A percentile compares a stretch with the other conserved stretches of the same genome.
phyloP scores from a whole-genome alignment of 352 stramenopile genomes.

The Lagenidium giganteum region DNA sequence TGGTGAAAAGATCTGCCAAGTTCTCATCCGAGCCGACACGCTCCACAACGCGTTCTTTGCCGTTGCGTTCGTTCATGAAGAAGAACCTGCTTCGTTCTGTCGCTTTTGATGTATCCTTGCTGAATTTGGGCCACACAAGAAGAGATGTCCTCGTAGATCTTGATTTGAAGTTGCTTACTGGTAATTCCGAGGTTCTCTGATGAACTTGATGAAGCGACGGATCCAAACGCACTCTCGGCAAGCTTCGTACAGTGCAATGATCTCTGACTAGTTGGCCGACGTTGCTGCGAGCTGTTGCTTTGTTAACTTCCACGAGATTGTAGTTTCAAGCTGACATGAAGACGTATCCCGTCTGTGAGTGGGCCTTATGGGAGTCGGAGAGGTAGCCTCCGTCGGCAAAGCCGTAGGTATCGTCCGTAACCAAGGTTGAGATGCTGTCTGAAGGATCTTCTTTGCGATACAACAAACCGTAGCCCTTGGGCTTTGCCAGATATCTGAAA shows the following conservation, averaged over 20 bases:
- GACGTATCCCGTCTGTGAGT: constrained; percentile 17
- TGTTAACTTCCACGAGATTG: constrained; percentile 14
- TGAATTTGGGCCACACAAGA: no score
- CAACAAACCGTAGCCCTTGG: constrained; percentile 4
- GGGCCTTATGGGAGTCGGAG: constrained; percentile 11
- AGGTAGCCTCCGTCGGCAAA: constrained; percentile 14
- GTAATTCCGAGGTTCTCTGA: constrained; percentile 3
- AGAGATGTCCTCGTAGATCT: constrained; percentile 5
- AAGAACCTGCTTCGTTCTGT: no score
- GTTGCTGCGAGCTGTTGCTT: constrained; percentile 11
- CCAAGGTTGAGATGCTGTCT: background rate
- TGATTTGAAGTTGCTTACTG: constrained; percentile 1
- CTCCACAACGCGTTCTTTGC: no score
- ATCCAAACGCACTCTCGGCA: constrained; percentile 13
- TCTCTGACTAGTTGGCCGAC: constrained; percentile 13
- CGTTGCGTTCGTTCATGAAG: no score
- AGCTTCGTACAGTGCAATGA: constrained; percentile 15
- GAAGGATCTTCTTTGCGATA: constrained; percentile 4
- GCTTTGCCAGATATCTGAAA: constrained; percentile 12
- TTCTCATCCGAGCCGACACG: no score
- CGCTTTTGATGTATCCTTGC: no score
- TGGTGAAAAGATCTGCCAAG: no score
- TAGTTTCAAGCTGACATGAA: constrained; percentile 10
- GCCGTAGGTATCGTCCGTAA: constrained; percentile 11
- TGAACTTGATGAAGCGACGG: constrained; percentile 12